Evolutionary conservation across 2,329 filamentous ascomycete genomes (phyloP).

Genomic region (Cercospora brassicicola): DNA sequence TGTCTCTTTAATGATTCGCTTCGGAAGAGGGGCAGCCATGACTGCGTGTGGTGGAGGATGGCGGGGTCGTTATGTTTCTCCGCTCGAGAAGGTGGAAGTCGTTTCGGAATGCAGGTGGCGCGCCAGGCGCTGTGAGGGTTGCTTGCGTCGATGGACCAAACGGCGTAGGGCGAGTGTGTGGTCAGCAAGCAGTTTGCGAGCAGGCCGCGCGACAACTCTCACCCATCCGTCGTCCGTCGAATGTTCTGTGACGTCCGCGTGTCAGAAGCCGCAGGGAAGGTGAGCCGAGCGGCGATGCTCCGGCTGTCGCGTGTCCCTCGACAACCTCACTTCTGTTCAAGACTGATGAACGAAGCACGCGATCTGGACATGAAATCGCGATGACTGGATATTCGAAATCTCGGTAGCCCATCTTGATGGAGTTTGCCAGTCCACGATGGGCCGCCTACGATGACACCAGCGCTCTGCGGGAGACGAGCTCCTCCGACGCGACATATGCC

Average conservation of each 20-base stretch:
- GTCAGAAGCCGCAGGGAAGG: not conserved
- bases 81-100: not conserved
- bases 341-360: not conserved
- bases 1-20: conserved; percentile 98
- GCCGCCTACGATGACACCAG: conserved; percentile 10
- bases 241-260: conserved; percentile 2
- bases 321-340: not conserved
- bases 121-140: not conserved
- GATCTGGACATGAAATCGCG: not conserved
- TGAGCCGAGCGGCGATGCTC: not conserved
- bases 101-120: not conserved
- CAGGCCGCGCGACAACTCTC: not conserved
- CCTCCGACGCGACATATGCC: conserved; percentile 16
- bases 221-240: not conserved
- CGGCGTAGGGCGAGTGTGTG: not conserved
- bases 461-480: not conserved
- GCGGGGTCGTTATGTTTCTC: not conserved
- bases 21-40: conserved; percentile 71
- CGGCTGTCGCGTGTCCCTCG: not conserved
- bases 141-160: not conserved
- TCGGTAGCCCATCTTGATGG: conserved; percentile 12
- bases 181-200: not conserved
- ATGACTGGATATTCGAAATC: not conserved
- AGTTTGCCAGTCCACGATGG: conserved; percentile 18
- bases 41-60: conserved; percentile 4